Base-by-base conservation (phyloP, 352 stramenopile species). In the Globisporangium alternatum region DNA sequence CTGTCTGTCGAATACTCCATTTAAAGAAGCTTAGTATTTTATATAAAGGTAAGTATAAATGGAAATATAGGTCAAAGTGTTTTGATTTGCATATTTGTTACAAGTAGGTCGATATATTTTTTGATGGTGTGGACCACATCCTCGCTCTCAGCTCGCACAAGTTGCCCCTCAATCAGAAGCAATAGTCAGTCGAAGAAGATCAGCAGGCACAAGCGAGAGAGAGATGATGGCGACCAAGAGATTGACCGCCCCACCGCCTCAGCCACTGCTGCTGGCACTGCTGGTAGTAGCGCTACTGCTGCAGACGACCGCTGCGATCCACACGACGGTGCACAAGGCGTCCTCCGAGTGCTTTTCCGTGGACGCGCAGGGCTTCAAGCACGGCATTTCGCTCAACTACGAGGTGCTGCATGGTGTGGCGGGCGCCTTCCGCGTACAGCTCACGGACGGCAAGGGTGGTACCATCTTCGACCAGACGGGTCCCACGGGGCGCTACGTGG, bases 301-400 rank as follows among this genome's bases (percentile, higher is more conserved):
- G 4, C 59, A 64, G 22, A 39, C 21, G 13, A 52, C 62, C 30
- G 43, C 47, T 1, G 72, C 78, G 33, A 62, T 93, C 48, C 81
- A 94, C 21, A 74, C 78, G 57, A 81, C 59, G 47, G 73, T 94
- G 33, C 62, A 74, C 13, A 71, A 65, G 35, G 62, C 72, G 8
- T 66, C 69, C 1, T 63, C 67, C 37, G 85, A 94, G 75, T 94
- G 84, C 64, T 94, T 94, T 66, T 77, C 72, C 9, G 75, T 96
- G 41, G 79, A 91, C 7, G 84, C 79, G 39, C 72, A 82, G 60
- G 77, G 60, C 62, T 88, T 80, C 61, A 91, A 96, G 66, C 81
- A 94, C 65, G 87, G 87, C 48, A 84, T 96, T 55, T 96, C 87
- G 43, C 81, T 96, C 64, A 96, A 94, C 68, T 94, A 94, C 68